phyloP scores from a whole-genome alignment of 352 stramenopile species.

The Phytopythium cucurbitacearum region DNA sequence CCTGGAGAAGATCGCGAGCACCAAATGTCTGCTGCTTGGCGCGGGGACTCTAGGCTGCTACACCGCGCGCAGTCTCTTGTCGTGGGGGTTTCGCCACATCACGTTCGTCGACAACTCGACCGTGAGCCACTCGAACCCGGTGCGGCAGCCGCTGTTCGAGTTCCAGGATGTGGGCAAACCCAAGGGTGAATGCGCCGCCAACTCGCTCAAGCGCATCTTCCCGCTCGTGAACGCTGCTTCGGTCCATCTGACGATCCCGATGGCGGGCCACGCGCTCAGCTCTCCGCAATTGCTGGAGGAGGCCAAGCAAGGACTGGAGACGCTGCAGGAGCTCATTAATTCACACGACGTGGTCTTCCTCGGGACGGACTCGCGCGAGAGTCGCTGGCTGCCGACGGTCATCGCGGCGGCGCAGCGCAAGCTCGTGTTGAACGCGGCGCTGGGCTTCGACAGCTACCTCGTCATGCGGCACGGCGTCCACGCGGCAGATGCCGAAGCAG shows the following conservation, averaged over 20 bases:
- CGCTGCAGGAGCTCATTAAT: slow-evolving; percentile 89
- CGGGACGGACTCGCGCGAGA: slow-evolving; percentile 98
- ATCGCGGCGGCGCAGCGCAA: slow-evolving; percentile 92
- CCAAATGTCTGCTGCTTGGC: slow-evolving; percentile 95
- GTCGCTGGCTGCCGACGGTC: slow-evolving; percentile 97
- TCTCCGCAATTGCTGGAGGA: slow-evolving; percentile 55
- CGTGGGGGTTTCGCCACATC: slow-evolving; percentile 97
- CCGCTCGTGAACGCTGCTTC: slow-evolving; percentile 88
- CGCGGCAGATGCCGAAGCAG: slow-evolving; percentile 7
- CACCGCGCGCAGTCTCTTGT: slow-evolving; percentile 92
- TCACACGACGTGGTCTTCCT: slow-evolving; percentile 96
- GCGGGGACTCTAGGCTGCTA: slow-evolving; percentile 96
- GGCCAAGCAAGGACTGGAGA: slow-evolving; percentile 60
- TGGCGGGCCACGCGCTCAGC: slow-evolving; percentile 94
- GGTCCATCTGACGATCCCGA: slow-evolving; percentile 95
- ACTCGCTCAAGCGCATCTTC: slow-evolving; percentile 90
- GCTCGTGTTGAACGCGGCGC: slow-evolving; percentile 70
- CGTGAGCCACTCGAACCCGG: slow-evolving; percentile 98
- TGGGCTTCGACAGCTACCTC: slow-evolving; percentile 96
- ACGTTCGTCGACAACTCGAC: slow-evolving; percentile 97
- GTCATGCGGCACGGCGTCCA: slow-evolving; percentile 95
- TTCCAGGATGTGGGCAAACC: slow-evolving; percentile 92
- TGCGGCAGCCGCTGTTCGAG: slow-evolving; percentile 96
- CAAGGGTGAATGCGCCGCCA: slow-evolving; percentile 94
- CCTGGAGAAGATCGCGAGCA: slow-evolving; percentile 85